Evolutionary conservation across 768 basidiomycete species (phyloP), one percentile per base, ranked within the genome.

Genomic region (Boletales sp.): DNA sequence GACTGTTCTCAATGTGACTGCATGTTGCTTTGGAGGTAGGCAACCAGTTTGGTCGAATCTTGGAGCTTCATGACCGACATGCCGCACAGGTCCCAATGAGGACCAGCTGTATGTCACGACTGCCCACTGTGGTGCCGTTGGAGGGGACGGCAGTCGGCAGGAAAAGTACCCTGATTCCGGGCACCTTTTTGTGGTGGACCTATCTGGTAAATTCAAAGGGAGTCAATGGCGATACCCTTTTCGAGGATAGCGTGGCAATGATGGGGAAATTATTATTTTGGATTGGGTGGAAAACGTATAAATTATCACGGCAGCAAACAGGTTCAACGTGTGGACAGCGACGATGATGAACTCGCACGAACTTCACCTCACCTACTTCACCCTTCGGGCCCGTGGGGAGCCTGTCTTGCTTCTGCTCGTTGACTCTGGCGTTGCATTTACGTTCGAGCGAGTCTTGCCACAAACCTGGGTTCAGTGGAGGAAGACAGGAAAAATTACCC

Each of bases 11-110:
- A 80, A 83, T 47, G 72, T 86, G 34, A 87, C 86, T 5, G 75
- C 83, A 11, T 86, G 84, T 54, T 82, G 80, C 59, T 87, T 87
- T 61, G 86, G 84, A 66, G 61, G 62, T 61, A 41, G 34, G 58
- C 49, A 31, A 13, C 31, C 44, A 19, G 12, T 34, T 36, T 55
- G 35, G 19, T 43, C 57, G 8, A 44, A 56, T 45, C 15, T 25
- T 38, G 50, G 25, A 19, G 31, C 41, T 41, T 40, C 49, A 25
- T 38, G 11, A 25, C 41, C 32, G 41, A 19, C 14, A 17, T 37
- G 25, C 25, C 43, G n/a, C 30, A 18, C 46, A 84, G 83, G 84
- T 19, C 74, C 75, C 14, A 71, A 79, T 38, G 73, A 83, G 38
- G 84, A 86, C 60, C 77, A 82, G 56, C 62, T 87, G 37, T 87